phyloP scores from a whole-genome alignment of 805 yeast species.

The Hanseniaspora vineae region DNA sequence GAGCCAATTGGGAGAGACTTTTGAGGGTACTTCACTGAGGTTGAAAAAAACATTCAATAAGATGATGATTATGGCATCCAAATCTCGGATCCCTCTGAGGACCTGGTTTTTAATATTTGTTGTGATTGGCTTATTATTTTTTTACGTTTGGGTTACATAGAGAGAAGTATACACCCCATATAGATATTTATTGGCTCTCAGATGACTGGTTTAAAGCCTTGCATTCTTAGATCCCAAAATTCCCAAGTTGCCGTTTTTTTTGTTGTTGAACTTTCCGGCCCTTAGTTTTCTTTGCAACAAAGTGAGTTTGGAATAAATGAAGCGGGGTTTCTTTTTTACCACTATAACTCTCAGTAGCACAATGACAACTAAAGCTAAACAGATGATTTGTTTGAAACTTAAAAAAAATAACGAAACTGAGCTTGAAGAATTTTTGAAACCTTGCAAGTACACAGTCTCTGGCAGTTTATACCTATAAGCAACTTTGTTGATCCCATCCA shows the following conservation, averaged over 20 bases:
- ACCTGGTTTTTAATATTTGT: conserved; percentile 43
- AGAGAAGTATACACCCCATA: background rate
- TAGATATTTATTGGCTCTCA: background rate
- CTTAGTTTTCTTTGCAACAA: background rate
- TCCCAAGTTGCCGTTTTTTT: background rate
- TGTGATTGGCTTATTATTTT: conserved; percentile 37
- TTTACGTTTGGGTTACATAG: conserved; percentile 32
- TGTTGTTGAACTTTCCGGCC: background rate
- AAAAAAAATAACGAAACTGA: no score
- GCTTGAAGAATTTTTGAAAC: background rate
- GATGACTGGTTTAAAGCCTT: background rate
- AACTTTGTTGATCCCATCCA: conserved; percentile 33
- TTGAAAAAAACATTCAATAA: conserved; percentile 41
- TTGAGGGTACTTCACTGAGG: conserved; percentile 32
- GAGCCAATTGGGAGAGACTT: conserved; percentile 29
- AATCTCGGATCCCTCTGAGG: conserved; percentile 50
- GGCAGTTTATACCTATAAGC: conserved; percentile 26
- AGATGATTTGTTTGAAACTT: background rate
- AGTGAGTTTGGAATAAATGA: background rate
- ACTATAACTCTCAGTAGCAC: conserved; percentile 4
- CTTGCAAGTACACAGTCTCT: conserved; percentile 18
- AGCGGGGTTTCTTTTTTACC: conserved; percentile 10
- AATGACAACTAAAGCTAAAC: background rate
- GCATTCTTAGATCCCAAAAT: background rate
- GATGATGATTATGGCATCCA: conserved; percentile 52